Base-by-base conservation (phyloP, 2,329 filamentous ascomycete genomes). In the Stagonosporopsis vannaccii region DNA sequence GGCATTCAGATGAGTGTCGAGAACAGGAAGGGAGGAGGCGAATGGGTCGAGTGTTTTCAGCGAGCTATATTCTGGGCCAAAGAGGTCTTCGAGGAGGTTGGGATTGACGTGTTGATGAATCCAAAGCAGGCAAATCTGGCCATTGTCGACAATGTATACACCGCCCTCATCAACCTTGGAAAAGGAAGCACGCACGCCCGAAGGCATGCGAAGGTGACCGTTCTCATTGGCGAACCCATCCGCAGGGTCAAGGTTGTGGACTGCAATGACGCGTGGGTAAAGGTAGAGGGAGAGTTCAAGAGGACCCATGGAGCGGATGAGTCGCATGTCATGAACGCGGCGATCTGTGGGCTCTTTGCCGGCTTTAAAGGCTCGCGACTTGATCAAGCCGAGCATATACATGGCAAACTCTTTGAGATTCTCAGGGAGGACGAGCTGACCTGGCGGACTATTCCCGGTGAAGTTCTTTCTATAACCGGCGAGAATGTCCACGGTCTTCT, bases 391-490 rank as follows among this genome's bases (percentile, higher is more conserved):
- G 9, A 99, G 87, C 78, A 96, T 91, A 76, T 95, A 98, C 92
- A 99, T 98, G 69, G 90, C 88, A 68, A 97, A 93, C 74, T 99
- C 95, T 74, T 98, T 98, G 26, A 99, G 84, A 64, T 94, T 91
- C 78, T 99, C 95, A 0, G 95, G 95, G 78, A 99, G 87, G 26
- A 99, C 92, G 26, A 99, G 85, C 76, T 99, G 93, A 5, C 92
- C 91, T 1, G 93, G 91, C 8, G 95, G 94, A 70, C 96, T 91
- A 2, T 87, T 85, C 54, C 90, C 90, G 2, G 92, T 90, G 67
- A 95, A 95, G 77, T 97, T 90, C 79, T 96, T 98, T 64, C 95
- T 87, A 77, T 99, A 98, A 51, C 88, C 90, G 25, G 93, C 90
- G 56, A 98, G 85, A 50, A 98, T 90, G 70, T 98, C 94, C 54